Evolutionary conservation across 768 basidiomycete genomes (phyloP), one percentile per base, ranked within the genome.

Genomic region (Hygrocybe coccinea): DNA sequence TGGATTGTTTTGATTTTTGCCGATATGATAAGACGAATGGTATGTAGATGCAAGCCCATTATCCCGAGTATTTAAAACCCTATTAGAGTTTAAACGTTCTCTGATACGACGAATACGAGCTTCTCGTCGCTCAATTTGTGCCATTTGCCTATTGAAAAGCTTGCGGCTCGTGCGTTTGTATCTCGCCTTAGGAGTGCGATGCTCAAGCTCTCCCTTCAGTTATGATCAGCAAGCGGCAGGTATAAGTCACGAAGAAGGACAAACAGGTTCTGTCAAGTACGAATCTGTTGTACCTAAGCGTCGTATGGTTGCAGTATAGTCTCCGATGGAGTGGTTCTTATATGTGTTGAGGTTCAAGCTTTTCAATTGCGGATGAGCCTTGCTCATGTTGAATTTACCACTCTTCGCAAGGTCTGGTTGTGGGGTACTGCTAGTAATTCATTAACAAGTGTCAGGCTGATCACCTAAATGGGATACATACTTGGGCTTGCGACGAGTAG

Each of bases 121-220:
- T 33, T 59, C 45, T 9, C 52, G 51, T 2, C 50, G 34, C 33
- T 63, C 62, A 29, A 60, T 60, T 29, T 56, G 50, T 5, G 59
- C 39, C 14, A 63, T 22, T 38, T 63, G 59, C 10, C 22, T 19
- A 12, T 39, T 22, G 14, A 58, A 52, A 15, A 22, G 15, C 22
- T 59, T 60, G 19, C 55, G 50, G 24, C 39, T 54, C 5, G 59
- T 62, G 25, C 50, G 44, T 4, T 14, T 52, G 34, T 58, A 60
- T 15, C 44, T 19, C 15, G 33, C 48, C 47, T 60, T 62, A 2
- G 56, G 55, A 17, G 37, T 51, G 14, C 55, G 51, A 47, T 63
- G 62, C 38, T 63, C 55, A 22, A 59, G 58, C 36, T 63, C 60
- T 2, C 56, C 62, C 58, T 62, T 29, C n/a, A 17, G 21, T 11